Base-by-base conservation (phyloP, 208 protist species). In the Wallacemonas collosoma region DNA sequence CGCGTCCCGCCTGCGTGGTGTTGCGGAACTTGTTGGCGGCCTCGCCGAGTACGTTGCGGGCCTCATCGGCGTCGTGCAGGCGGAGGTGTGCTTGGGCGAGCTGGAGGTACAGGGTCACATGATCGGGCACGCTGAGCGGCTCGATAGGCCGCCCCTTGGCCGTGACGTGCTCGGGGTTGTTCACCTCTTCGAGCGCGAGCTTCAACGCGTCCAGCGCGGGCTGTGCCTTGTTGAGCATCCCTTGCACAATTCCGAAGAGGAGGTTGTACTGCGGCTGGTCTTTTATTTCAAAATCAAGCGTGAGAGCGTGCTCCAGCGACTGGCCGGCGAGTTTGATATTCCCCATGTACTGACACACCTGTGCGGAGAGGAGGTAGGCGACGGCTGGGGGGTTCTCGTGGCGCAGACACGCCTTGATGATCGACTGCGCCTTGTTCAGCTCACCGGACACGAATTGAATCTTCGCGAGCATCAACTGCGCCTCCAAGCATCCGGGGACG, bases 261-360 rank as follows among this genome's bases (percentile, higher is more conserved):
- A 99, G 72, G 71, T 98, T 94, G 76, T 98, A 99, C 4, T 90
- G 72, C 8, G 95, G 89, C 72, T 90, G 85, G 70, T 98, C 92
- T 65, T 96, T 92, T 26, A 99, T 72, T 41, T 93, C 83, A 82
- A 99, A 99, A 75, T 98, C 91, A 40, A 97, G 80, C 8, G 88
- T 96, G 41, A 98, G 81, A 11, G 95, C 97, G 75, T 95, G 88
- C 70, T 98, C 93, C 6, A 99, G 87, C 6, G 93, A 85, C 38
- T 91, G 81, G 43, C 54, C 71, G 3, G 97, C 97, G n/a, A 90
- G 62, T 47, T 75, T 84, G 45, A 85, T 71, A 43, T 98, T 89
- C 12, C 94, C 91, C 73, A 91, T 80, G 63, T 93, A 87, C 56
- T 94, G 84, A 57, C 86, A 92, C 45, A 98, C 91, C 74, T 98